Percentiles rank a stretch among this genome's conserved stretches.
phyloP scores from a whole-genome alignment of 1,284 basidiomycete genomes.

The Pascua sp. region DNA sequence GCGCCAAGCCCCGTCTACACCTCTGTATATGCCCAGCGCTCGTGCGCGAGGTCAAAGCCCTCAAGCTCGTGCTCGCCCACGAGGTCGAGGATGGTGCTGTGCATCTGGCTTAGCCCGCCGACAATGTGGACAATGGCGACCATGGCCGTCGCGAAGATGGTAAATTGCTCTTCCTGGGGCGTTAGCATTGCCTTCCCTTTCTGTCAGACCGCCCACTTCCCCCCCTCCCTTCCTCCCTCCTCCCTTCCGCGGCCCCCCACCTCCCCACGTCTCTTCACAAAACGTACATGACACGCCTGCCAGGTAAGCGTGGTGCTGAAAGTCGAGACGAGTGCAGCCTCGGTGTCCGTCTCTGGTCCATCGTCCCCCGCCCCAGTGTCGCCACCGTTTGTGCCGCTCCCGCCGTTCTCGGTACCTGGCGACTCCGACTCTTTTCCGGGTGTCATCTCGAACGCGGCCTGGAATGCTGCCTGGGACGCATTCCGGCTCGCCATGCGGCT shows the following conservation, averaged over 20 bases:
- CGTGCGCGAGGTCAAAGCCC: constrained; percentile 35
- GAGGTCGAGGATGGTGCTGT: constrained; percentile 30
- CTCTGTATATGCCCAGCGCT: constrained; percentile 26
- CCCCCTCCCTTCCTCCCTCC: neutral
- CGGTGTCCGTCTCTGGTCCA: neutral
- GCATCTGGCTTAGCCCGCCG: constrained; percentile 37
- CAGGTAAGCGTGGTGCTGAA: constrained; percentile 21
- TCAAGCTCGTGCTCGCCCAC: constrained; percentile 42
- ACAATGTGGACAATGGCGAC: constrained; percentile 39
- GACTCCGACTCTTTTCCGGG: neutral
- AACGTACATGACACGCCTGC: constrained; percentile 23
- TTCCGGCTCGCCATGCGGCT: neutral
- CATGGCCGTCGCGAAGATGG: constrained; percentile 41
- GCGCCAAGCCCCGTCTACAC: neutral
- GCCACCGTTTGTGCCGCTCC: neutral
- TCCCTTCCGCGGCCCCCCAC: neutral
- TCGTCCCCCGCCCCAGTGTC: neutral
- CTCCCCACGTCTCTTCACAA: neutral
- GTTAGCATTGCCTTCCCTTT: neutral
- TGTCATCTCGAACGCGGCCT: neutral
- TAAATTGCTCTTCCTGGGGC: constrained; percentile 41
- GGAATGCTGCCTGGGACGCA: neutral
- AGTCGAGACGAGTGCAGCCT: neutral
- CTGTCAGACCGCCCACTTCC: neutral
- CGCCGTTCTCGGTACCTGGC: neutral